phyloP scores from a whole-genome alignment of 2,329 filamentous ascomycete genomes.

The Arachnopeziza araneosa region DNA sequence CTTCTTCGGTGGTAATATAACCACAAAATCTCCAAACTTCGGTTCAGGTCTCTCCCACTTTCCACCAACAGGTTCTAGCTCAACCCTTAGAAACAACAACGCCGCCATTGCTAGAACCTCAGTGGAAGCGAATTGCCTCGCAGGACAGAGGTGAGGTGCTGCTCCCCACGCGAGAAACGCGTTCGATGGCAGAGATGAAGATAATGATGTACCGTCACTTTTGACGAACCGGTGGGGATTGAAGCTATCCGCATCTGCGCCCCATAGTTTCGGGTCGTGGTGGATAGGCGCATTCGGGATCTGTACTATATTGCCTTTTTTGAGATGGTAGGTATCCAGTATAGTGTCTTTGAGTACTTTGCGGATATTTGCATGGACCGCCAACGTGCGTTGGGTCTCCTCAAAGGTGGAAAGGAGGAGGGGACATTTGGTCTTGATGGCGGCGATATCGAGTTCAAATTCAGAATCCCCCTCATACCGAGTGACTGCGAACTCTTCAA shows the following conservation, averaged over 20 bases:
- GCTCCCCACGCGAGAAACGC: background rate
- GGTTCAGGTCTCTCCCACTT: background rate
- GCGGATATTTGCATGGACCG: background rate
- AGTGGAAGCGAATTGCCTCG: background rate
- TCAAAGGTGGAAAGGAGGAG: background rate
- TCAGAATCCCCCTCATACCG: background rate
- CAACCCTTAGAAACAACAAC: background rate
- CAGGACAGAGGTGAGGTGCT: background rate
- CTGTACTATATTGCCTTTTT: background rate
- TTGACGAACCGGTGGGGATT: background rate
- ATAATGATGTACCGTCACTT: too few relatives aligned
- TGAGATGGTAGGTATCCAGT: background rate
- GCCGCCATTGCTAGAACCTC: background rate
- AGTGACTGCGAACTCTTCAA: background rate
- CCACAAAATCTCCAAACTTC: background rate
- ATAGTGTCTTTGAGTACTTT: background rate
- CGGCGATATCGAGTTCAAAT: background rate
- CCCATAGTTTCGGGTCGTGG: background rate
- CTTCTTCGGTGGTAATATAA: background rate
- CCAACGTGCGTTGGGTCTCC: background rate
- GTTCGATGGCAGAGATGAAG: background rate
- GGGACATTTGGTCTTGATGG: background rate
- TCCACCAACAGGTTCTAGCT: background rate
- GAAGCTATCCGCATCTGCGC: background rate
- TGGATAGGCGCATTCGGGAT: background rate